Percentiles rank a stretch among this genome's conserved stretches.
Conservation (phyloP, 805 yeast species). For the Aciculoconidium aculeatum region DNA sequence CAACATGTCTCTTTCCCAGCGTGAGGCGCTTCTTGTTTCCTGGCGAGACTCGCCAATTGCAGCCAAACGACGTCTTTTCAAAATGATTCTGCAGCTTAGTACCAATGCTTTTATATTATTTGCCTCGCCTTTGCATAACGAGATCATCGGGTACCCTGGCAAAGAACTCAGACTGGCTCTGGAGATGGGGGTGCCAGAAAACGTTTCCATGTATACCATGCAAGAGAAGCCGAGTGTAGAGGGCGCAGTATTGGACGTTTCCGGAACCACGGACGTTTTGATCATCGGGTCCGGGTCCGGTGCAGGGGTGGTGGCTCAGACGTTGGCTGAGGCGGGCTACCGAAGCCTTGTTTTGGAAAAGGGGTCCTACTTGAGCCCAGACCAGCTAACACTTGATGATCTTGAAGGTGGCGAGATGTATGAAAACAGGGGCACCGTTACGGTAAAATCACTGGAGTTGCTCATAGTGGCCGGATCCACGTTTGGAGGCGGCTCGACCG, state of each 20-base stretch:
- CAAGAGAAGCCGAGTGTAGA: constrained; percentile 24
- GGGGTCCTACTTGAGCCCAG: constrained; percentile 36
- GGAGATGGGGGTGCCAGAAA: constrained; percentile 20
- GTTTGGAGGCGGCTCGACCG: constrained; percentile 54
- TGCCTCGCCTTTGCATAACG: constrained; percentile 28
- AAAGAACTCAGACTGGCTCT: constrained; percentile 23
- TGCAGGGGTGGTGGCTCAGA: constrained; percentile 48
- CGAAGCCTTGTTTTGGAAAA: constrained; percentile 45
- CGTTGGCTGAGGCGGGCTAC: constrained; percentile 38
- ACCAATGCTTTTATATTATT: constrained; percentile 18
- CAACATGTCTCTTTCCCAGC: constrained; percentile 31
- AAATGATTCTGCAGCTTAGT: constrained; percentile 21
- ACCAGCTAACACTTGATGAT: constrained; percentile 34
- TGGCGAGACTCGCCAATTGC: constrained; percentile 40
- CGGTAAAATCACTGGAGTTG: constrained; percentile 29
- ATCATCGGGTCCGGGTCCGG: constrained; percentile 51
- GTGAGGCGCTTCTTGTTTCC: constrained; percentile 23
- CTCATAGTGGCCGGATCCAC: constrained; percentile 45
- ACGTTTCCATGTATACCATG: constrained; percentile 24
- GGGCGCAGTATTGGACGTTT: constrained; percentile 26
- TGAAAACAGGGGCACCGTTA: constrained; percentile 34
- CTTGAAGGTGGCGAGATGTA: constrained; percentile 31
- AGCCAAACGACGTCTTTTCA: constrained; percentile 28
- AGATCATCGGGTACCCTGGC: constrained; percentile 36
- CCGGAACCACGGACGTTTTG: constrained; percentile 35